Base-by-base conservation (phyloP, 2,329 filamentous ascomycete genomes). In the Colletotrichum endophyticum region DNA sequence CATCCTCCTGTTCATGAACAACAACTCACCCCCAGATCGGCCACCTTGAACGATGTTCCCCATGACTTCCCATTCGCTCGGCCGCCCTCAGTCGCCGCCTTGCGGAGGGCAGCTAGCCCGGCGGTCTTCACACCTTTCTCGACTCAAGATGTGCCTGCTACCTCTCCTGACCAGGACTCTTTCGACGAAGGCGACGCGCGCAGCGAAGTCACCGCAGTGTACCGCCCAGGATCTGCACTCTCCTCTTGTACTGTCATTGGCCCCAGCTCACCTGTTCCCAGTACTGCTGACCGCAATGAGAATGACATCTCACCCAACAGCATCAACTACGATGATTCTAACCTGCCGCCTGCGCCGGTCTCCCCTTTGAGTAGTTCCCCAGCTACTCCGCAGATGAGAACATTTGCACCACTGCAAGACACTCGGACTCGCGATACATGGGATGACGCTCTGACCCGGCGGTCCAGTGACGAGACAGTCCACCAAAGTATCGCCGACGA, bases 371-470 rank as follows among this genome's bases (percentile, higher is more conserved):
- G 44, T 22, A 70, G 61, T 59, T 66, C 74, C 28, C 44, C 66
- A 15, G 30, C 22, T 25, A 73, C 74, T 66, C 70, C 71, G 16
- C 70, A 69, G 64, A 66, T 30, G 30, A 44, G 73, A n/a, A 36
- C 27, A 15, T 66, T 73, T 22, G 34, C 59, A 19, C 44, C 64
- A 28, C 34, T 27, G 61, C 64, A 70, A 16, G 57, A 61, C 66
- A 74, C 59, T 57, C 64, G 8, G 64, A 66, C 34, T 69, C 28
- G 13, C 13, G n/a, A 66, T 22, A 76, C 57, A 66, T 76, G 62
- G 71, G 70, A 70, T 36, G 74, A 76, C 61, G 64, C 64, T 76
- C 66, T 64, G 71, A 76, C 74, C 28, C 70, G 27, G 36, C 44
- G 59, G 44, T 28, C 34, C 25, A 28, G 19, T 8, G 39, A 69